phyloP scores from a whole-genome alignment of 352 stramenopile genomes.

The Blastocystis sp. region DNA sequence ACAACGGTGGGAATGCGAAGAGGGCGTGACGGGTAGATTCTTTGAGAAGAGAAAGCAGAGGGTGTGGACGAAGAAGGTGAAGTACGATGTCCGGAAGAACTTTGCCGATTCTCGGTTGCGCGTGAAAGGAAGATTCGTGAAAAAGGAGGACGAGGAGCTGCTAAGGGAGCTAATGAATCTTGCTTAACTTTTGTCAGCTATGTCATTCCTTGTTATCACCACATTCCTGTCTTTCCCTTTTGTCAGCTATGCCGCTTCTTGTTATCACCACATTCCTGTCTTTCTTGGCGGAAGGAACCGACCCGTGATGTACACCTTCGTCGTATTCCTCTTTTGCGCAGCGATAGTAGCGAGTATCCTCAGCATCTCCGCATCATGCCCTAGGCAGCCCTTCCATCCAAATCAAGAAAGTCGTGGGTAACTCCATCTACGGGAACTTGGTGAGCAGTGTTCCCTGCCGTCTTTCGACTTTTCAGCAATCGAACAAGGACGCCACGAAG shows the following conservation, averaged over 20 bases:
- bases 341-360: neutral
- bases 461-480: conserved; percentile 25
- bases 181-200: conserved; percentile 13
- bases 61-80: conserved; percentile 93
- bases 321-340: neutral
- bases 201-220: conserved; percentile 6
- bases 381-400: neutral
- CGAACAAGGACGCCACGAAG: neutral
- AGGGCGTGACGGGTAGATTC: conserved; percentile 74
- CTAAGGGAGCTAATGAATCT: conserved; percentile 75
- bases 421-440: conserved; percentile 11
- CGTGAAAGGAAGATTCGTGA: conserved; percentile 96
- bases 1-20: conserved; percentile 72
- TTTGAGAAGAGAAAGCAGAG: conserved; percentile 86
- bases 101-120: conserved; percentile 94
- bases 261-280: neutral
- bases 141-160: conserved; percentile 93
- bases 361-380: neutral
- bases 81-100: conserved; percentile 97
- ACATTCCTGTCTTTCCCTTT: too few species aligned
- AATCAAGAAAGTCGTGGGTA: neutral
- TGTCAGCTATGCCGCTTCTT: too few species aligned
- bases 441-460: conserved; percentile 3
- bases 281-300: neutral
- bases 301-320: neutral